Base-by-base conservation (phyloP, 257 asterid genomes). In the Plantago ovata region DNA sequence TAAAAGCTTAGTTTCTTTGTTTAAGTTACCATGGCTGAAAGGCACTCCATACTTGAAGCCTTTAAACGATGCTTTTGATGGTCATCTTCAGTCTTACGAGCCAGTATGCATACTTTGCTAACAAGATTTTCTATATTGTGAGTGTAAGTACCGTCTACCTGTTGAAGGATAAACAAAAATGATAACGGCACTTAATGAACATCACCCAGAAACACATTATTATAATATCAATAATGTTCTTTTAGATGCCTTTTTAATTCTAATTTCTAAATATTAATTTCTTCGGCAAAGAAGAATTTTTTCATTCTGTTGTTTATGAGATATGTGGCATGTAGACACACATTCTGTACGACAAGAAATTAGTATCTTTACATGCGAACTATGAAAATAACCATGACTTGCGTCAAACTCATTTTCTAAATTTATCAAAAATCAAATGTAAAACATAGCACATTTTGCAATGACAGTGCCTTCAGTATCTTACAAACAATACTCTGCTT, bases 31-130 rank as follows among this genome's bases (percentile, higher is more conserved):
- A 93, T 93, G 65, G 98, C 91, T 36, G 98, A 82, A 54, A 88
- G 87, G 74, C 97, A 86, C 56, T 83, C 86, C 86, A 93, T 77
- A 79, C 98, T 82, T 32, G 97, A 82, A 66, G 95, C 96, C 75
- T 84, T 89, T 73, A 92, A 72, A 71, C 70, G 60, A 63, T 61
- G 53, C 61, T 74, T 84, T 68, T 82, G 79, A 61, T 61, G 67
- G 65, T 77, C 95, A 68, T 79, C 89, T 57, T 76, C 95, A 54
- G 74, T 66, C 64, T 62, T 83, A 38, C 65, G 71, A 70, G 98
- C 84, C 67, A 81, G 61, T 70, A 64, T 61, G 78, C 94, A 88
- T 24, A 93, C 86, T 79, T 72, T 84, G 55, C 53, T 81, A 59
- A 78, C 91, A 65, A 88, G 66, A 58, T 67, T 82, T 62, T 85